Base-by-base conservation (phyloP, 2,329 filamentous ascomycete genomes). In the Epichloe hybrida region DNA sequence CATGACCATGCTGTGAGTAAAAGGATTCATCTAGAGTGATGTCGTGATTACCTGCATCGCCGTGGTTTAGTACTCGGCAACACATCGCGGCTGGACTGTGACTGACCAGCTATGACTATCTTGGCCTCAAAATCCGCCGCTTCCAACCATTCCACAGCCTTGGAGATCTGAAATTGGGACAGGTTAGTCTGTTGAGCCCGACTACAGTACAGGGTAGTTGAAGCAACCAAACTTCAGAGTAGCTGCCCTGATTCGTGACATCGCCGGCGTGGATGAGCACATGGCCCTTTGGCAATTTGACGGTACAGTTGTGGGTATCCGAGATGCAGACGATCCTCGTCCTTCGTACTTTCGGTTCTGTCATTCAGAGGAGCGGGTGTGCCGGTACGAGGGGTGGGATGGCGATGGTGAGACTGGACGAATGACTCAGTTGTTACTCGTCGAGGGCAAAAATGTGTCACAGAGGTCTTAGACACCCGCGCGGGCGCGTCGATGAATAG, bases 211-310 rank as follows among this genome's bases (percentile, higher is more conserved):
- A 34, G 15, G 23, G 40, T 20, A 12, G 37, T n/a, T 12, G 12
- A 34, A 5, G 27, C 27, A 17, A 23, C 17, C 23, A 38, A 15
- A 74, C 73, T 66, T 82, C 79, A 6, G 69, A 69, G 55, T 70
- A 70, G 55, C 70, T 82, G 15, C 86, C 86, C 61, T 84, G 80
- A 62, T 88, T 88, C 3, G 84, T 87, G 56, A 90, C 65, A 61
- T 90, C 86, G 6, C 86, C 85, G 1, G 85, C 84, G 61, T 88
- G 84, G 47, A 89, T 81, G 36, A 90, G 71, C 8, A 90, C 77
- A 61, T 90, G 84, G 40, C 85, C 86, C 21, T 73, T 74, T 0
- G 86, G 85, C 1, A 88, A 72, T 58, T 79, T 82, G 57, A 77
- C 71, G 2, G 73, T 72, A 56, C 71, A 74, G 62, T 86, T 86